Base-by-base conservation (phyloP, 2,329 filamentous ascomycete genomes). In the Exophiala sideris region DNA sequence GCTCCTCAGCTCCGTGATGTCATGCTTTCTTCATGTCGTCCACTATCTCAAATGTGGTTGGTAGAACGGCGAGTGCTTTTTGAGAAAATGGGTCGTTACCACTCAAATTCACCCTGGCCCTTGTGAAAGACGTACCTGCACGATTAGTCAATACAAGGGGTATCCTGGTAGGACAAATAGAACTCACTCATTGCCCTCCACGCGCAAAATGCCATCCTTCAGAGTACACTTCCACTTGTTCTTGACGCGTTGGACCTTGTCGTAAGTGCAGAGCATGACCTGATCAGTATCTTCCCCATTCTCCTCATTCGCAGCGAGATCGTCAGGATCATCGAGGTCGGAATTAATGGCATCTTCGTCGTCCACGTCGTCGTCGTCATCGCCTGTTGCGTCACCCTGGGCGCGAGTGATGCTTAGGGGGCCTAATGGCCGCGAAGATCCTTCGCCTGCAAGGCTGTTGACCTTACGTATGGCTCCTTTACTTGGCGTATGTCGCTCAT, bases 141-240 rank as follows among this genome's bases (percentile, higher is more conserved):
- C 11, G n/a, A n/a, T n/a, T 35, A 34, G 24, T 54, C 41, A 50
- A 16, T 29, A 20, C 2, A 39, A 20, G n/a, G 10, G 1, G 20
- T 20, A 11, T 51, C 11, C 38, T 20, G 5, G 2, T 2, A 44
- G 10, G n/a, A 48, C 33, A 10, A 20, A 41, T 32, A 49, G n/a
- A 34, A 78, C 81, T 71, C 72, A 87, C 80, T 99, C 94, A 73
- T 89, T 95, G 63, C 90, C 89, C 63, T 92, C 91, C 35, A 95
- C 90, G 41, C 89, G 95, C 63, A 99, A 79, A 14, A 99, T 89
- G 16, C 94, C 94, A 67, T 99, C 94, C 76, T 97, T 97, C 60
- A 99, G 84, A 1, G 90, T 91, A 74, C 94, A 99, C 88, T 99
- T 99, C 89, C 89, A 94, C 83, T 94, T 99, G 76, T 97, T 99